phyloP scores from a whole-genome alignment of 1,284 basidiomycete genomes.

The Schizopora paradoxa region DNA sequence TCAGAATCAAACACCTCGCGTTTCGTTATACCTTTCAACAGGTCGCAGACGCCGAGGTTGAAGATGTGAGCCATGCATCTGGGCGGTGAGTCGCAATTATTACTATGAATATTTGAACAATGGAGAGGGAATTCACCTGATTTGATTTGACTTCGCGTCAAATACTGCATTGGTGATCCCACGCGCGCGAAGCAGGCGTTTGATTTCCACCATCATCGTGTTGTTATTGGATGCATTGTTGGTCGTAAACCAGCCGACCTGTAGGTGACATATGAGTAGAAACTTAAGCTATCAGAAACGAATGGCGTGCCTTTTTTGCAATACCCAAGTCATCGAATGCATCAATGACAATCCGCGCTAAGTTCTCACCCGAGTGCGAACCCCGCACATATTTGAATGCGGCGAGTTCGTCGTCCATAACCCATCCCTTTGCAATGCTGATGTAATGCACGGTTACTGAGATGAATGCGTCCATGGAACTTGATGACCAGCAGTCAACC shows the following conservation, averaged over 20 bases:
- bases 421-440: neutral
- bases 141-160: neutral
- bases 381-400: neutral
- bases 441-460: neutral
- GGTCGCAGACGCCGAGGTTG: constrained; percentile 8
- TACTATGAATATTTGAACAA: neutral
- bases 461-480: neutral
- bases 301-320: neutral
- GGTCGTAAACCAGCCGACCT: constrained; percentile 11
- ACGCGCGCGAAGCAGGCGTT: neutral
- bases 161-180: neutral
- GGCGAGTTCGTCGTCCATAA: neutral
- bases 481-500: neutral
- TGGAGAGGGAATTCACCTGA: neutral
- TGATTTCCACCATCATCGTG: constrained; percentile 11
- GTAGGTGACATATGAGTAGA: neutral
- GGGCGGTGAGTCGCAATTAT: neutral
- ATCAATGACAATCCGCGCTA: neutral
- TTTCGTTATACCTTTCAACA: neutral
- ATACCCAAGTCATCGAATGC: neutral
- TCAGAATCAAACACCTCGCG: constrained; percentile 1
- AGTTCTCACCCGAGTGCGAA: neutral
- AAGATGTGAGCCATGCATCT: constrained; percentile 12
- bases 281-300: neutral
- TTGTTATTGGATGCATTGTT: constrained; percentile 10